A percentile compares a stretch with the other conserved stretches of the same genome.
phyloP scores from a whole-genome alignment of 1,284 basidiomycete genomes.

The Irpex sp. region DNA sequence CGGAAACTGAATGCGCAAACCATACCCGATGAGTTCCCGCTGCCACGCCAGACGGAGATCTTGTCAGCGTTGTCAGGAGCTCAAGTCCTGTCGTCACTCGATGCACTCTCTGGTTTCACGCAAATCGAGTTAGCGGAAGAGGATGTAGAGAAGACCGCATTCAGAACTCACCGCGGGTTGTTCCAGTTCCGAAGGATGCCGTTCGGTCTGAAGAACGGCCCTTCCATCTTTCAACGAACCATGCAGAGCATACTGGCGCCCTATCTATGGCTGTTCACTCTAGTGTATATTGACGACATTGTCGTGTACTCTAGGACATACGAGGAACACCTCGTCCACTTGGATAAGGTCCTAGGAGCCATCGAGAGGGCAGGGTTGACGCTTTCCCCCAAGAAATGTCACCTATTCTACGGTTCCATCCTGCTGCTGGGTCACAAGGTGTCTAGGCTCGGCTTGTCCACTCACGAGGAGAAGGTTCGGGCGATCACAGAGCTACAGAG shows the following conservation, averaged over 20 bases:
- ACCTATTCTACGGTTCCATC: conserved; percentile 28
- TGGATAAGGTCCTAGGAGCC: too few relatives aligned
- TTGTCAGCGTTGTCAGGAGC: conserved; percentile 28
- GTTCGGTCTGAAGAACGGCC: conserved; percentile 2
- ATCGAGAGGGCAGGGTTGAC: too few relatives aligned
- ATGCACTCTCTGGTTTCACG: conserved; percentile 36
- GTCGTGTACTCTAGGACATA: too few relatives aligned
- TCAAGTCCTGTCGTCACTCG: conserved; percentile 30
- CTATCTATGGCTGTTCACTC: too few relatives aligned
- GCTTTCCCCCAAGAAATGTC: conserved; percentile 30
- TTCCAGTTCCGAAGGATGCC: too few relatives aligned
- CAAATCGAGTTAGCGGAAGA: conserved; percentile 29
- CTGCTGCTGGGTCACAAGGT: conserved; percentile 21
- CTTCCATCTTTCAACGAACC: too few relatives aligned
- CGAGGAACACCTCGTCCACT: too few relatives aligned
- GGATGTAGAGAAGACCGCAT: conserved; percentile 32
- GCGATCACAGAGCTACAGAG: too few relatives aligned
- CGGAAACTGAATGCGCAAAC: conserved; percentile 25
- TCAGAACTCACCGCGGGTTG: conserved; percentile 30
- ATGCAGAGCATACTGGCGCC: too few relatives aligned
- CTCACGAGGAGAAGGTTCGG: too few relatives aligned
- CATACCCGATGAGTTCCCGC: conserved; percentile 36
- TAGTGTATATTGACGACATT: too few relatives aligned
- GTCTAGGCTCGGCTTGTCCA: too few relatives aligned
- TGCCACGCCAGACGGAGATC: conserved; percentile 35